These are phyloP conservation scores for Epichloe typhina DNA, from an alignment of 2,329 filamentous ascomycete genomes.

Conservation along the genomic window DNA sequence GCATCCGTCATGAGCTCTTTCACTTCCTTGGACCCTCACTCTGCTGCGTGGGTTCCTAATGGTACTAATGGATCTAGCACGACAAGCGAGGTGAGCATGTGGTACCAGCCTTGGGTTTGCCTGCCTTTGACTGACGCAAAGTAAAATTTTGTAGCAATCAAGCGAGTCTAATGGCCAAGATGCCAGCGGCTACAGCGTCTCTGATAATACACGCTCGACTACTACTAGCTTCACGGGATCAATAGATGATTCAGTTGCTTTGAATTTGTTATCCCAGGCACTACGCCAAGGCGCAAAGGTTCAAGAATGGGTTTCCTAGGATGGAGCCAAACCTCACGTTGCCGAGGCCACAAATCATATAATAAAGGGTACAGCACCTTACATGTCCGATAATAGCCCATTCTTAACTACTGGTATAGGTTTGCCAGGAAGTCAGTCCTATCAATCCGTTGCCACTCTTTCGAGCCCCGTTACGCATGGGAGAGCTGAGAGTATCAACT, in stretches of 20 bases:
- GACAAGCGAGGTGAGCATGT: constrained; percentile 4
- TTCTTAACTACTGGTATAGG: constrained; percentile 1
- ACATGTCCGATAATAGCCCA: too few species aligned
- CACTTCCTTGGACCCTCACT: constrained; percentile 1
- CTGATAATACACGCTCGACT: constrained; percentile 1
- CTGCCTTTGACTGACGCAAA: not conserved
- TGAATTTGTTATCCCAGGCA: constrained; percentile 2
- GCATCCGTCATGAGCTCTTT: not conserved
- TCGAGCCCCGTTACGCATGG: not conserved
- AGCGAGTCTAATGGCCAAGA: not conserved
- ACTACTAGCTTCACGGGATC: constrained; percentile 3
- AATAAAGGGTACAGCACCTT: not conserved
- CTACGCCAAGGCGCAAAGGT: constrained; percentile 1
- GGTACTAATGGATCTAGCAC: not conserved
- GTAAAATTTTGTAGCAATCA: not conserved
- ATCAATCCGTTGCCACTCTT: constrained; percentile 2
- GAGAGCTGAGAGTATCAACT: not conserved
- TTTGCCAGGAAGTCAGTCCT: constrained; percentile 4
- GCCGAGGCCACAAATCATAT: not conserved
- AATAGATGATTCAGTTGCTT: not conserved
- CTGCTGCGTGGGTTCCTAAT: constrained; percentile 2
- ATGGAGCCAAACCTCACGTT: constrained; percentile 3
- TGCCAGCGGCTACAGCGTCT: not conserved
- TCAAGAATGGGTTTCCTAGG: constrained; percentile 3
- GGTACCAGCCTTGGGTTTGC: not conserved